phyloP scores from a whole-genome alignment of 306 rosid genomes.

The Dalbergia cultrata region DNA sequence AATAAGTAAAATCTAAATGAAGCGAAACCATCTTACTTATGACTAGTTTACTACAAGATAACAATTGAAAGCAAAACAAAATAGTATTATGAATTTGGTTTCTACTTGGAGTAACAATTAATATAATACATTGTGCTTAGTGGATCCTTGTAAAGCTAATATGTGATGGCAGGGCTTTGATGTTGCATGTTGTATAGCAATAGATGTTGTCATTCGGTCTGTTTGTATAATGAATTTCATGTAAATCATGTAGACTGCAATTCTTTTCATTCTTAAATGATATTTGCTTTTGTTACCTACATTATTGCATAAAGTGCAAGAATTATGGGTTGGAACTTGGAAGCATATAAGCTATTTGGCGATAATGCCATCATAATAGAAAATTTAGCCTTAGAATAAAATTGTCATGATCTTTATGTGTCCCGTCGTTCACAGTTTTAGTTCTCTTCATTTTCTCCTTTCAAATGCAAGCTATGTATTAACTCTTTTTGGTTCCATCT shows the following conservation, averaged over 20 bases:
- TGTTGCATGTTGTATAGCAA: slow-evolving; percentile 96
- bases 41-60: not conserved
- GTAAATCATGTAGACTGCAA: slow-evolving; percentile 44
- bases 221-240: slow-evolving; percentile 97
- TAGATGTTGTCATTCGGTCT: slow-evolving; percentile 96
- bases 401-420: no score
- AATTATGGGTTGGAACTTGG: no score
- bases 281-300: slow-evolving; percentile 12
- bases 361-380: no score
- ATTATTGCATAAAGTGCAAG: not conserved
- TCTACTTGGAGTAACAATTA: slow-evolving; percentile 24
- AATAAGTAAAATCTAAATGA: slow-evolving; percentile 5
- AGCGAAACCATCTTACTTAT: slow-evolving; percentile 13
- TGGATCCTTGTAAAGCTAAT: slow-evolving; percentile 40
- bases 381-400: no score
- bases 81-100: slow-evolving; percentile 17
- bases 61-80: not conserved
- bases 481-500: no score
- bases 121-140: slow-evolving; percentile 5
- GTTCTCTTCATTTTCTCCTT: no score
- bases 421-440: no score
- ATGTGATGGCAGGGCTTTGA: slow-evolving; percentile 75
- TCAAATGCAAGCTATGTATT: no score
- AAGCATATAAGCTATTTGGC: no score
- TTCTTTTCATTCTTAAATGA: not conserved